phyloP scores from a whole-genome alignment of 208 protist species.

The Leishmania lainsoni region DNA sequence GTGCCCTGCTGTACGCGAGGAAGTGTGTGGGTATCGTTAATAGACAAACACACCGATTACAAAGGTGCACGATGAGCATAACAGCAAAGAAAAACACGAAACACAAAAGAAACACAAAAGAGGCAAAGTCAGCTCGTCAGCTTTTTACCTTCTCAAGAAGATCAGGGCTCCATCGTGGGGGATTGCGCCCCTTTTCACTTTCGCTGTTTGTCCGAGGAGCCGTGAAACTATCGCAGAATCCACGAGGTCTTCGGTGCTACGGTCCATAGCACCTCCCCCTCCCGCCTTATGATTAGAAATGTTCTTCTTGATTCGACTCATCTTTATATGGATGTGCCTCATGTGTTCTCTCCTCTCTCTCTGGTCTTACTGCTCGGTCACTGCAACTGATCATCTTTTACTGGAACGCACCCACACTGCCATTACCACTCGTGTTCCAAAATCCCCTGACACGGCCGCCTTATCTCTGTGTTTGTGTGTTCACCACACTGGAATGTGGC shows the following conservation, averaged over 20 bases:
- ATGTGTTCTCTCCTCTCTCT: background rate
- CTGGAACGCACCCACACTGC: background rate
- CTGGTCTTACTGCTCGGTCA: background rate
- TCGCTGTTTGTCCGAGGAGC: background rate
- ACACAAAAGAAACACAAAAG: background rate
- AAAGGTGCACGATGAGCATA: background rate
- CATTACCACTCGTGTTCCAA: background rate
- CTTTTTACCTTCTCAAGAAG: background rate
- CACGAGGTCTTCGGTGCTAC: background rate
- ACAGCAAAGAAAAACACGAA: background rate
- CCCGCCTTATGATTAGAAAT: background rate
- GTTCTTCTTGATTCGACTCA: background rate
- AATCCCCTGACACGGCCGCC: background rate
- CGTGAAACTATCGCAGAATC: background rate
- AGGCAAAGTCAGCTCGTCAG: background rate
- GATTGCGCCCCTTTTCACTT: background rate
- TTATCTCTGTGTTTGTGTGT: background rate
- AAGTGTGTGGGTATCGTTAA: background rate
- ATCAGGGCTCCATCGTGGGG: background rate
- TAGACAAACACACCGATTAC: background rate
- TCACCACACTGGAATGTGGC: no score
- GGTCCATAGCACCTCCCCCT: background rate
- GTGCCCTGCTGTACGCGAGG: background rate
- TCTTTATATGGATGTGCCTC: no score
- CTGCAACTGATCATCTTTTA: background rate